A percentile compares a stretch with the other conserved stretches of the same genome.
Conservation (phyloP, 2,329 filamentous ascomycete species). For the Colletotrichum paranaense region DNA sequence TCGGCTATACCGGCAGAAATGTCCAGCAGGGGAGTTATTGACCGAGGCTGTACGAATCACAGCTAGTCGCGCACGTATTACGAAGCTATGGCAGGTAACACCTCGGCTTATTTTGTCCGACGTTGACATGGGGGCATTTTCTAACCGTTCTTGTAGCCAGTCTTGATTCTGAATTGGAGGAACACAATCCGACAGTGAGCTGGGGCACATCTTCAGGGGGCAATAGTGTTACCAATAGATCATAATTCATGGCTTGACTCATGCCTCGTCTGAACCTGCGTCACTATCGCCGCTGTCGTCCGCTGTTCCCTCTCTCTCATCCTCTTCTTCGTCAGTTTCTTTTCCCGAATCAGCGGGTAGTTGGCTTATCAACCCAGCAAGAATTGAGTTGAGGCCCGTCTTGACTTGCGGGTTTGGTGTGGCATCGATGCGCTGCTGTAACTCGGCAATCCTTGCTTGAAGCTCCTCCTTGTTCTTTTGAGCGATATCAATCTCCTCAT, state of each 20-base stretch:
- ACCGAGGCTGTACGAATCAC: too few species aligned
- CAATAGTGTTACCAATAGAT: background rate
- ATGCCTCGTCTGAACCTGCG: background rate
- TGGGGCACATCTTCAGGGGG: background rate
- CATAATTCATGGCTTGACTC: background rate
- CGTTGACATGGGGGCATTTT: too few species aligned
- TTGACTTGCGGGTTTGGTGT: constrained; percentile 42
- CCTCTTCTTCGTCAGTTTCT: background rate
- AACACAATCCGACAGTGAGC: too few species aligned
- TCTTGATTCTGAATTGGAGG: too few species aligned
- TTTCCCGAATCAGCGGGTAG: constrained; percentile 25
- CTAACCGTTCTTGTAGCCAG: too few species aligned
- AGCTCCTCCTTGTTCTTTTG: constrained; percentile 38
- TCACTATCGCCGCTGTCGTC: background rate
- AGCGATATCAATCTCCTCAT: constrained; percentile 31
- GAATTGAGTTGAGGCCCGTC: constrained; percentile 41
- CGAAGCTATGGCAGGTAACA: too few species aligned
- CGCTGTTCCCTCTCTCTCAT: background rate
- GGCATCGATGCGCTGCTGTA: constrained; percentile 41
- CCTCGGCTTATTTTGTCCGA: too few species aligned
- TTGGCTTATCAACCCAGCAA: constrained; percentile 41
- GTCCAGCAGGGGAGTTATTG: too few species aligned
- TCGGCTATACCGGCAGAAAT: too few species aligned
- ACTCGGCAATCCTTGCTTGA: constrained; percentile 42
- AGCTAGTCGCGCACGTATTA: too few species aligned